A percentile compares a stretch with the other conserved stretches of the same genome.
phyloP scores from a whole-genome alignment of 2,329 filamentous ascomycete species.

The Colletotrichum agaves region DNA sequence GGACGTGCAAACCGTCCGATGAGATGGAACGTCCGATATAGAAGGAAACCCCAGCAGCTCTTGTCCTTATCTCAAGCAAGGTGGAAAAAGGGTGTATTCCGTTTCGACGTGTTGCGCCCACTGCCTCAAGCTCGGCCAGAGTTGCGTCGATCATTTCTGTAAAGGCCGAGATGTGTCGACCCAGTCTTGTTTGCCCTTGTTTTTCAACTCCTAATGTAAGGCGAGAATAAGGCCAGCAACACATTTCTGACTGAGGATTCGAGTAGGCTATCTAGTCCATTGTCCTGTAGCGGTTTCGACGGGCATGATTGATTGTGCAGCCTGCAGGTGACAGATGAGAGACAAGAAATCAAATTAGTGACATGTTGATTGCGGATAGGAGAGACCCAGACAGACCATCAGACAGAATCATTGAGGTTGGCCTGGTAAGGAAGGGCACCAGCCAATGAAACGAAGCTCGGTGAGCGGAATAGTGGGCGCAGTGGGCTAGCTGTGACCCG shows the following conservation, averaged over 20 bases:
- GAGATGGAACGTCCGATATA: constrained; percentile 3
- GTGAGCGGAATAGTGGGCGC: constrained; percentile 12
- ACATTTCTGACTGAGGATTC: no score
- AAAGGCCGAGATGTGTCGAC: neutral
- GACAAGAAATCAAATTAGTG: neutral
- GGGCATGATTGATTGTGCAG: neutral
- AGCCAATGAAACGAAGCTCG: constrained; percentile 17
- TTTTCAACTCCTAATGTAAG: neutral
- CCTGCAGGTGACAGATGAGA: neutral
- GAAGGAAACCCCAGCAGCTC: neutral
- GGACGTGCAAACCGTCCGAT: constrained; percentile 16
- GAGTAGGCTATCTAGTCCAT: no score
- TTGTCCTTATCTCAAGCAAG: neutral
- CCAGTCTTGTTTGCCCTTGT: neutral
- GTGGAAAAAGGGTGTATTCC: neutral
- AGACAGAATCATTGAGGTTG: constrained; percentile 5
- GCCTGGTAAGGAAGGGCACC: neutral
- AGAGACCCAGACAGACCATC: neutral
- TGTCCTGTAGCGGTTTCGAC: no score
- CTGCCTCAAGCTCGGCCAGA: constrained; percentile 21
- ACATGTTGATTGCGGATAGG: no score
- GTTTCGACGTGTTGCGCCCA: constrained; percentile 30
- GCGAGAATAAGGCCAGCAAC: neutral
- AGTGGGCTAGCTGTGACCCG: neutral
- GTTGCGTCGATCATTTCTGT: constrained; percentile 7